Conservation (phyloP, 2,329 filamentous ascomycete genomes). For the Grosmannia clavigera region DNA sequence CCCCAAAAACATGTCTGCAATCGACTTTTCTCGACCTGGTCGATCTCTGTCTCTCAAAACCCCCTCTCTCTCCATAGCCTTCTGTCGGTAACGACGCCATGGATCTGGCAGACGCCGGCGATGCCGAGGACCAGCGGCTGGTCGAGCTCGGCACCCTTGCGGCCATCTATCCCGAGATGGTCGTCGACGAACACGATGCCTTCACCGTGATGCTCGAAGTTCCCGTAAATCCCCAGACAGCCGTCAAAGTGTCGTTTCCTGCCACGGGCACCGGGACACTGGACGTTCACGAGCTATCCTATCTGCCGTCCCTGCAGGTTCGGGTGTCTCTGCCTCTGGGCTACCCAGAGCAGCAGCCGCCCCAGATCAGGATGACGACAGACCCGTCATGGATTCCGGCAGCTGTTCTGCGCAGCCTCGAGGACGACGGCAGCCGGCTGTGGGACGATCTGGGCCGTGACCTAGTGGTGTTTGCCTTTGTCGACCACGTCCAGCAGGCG, state of each 20-base stretch:
- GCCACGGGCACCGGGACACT: slow-evolving; percentile 21
- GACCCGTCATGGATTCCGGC: slow-evolving; percentile 44
- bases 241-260: slow-evolving; percentile 46
- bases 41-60: background rate
- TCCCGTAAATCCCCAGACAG: slow-evolving; percentile 40
- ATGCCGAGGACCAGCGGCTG: slow-evolving; percentile 38
- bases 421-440: slow-evolving; percentile 35
- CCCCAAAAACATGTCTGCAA: background rate
- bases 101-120: slow-evolving; percentile 3
- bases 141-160: slow-evolving; percentile 48
- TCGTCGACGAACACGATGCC: slow-evolving; percentile 27
- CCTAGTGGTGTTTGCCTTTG: slow-evolving; percentile 48
- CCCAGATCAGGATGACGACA: slow-evolving; percentile 37
- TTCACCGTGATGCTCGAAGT: slow-evolving; percentile 44
- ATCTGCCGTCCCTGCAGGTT: slow-evolving; percentile 46
- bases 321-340: slow-evolving; percentile 40
- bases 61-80: no score
- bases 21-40: background rate
- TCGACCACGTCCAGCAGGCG: slow-evolving; percentile 48
- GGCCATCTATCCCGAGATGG: slow-evolving; percentile 57
- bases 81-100: background rate
- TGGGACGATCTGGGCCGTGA: slow-evolving; percentile 52
- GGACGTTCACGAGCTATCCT: slow-evolving; percentile 34
- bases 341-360: slow-evolving; percentile 44
- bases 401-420: slow-evolving; percentile 33